Evolutionary conservation across 2,329 filamentous ascomycete species (phyloP).

Genomic region (Diaporthe eres): DNA sequence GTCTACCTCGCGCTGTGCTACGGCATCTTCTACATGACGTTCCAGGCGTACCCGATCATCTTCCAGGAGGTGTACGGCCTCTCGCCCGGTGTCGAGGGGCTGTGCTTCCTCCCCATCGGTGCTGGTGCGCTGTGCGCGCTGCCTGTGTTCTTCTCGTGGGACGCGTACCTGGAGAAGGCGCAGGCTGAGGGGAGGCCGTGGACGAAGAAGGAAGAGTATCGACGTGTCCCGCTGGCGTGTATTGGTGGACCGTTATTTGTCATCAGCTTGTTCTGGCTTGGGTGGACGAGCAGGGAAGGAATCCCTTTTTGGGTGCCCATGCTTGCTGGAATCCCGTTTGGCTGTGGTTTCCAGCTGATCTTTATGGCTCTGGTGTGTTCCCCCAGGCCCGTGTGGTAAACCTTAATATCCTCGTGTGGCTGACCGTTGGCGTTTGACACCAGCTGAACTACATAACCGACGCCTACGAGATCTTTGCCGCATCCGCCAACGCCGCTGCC

Average conservation of each 20-base stretch:
- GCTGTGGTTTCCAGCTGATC: conserved; percentile 72
- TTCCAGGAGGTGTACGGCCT: conserved; percentile 76
- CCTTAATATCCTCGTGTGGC: not conserved
- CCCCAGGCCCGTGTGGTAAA: not conserved
- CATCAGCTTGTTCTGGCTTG: conserved; percentile 72
- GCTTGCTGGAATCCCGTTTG: conserved; percentile 73
- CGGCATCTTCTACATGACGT: conserved; percentile 78
- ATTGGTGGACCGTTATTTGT: conserved; percentile 76
- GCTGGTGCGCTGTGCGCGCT: conserved; percentile 72
- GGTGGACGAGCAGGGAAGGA: conserved; percentile 65
- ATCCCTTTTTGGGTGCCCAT: conserved; percentile 70
- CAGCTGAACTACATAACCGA: conserved; percentile 72
- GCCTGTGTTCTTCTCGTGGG: conserved; percentile 75
- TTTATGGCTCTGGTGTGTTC: conserved; percentile 70
- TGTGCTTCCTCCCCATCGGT: conserved; percentile 79
- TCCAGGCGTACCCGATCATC: conserved; percentile 81
- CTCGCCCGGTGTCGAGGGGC: conserved; percentile 73
- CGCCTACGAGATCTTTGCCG: conserved; percentile 76
- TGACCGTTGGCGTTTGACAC: not conserved
- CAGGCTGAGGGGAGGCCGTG: conserved; percentile 66
- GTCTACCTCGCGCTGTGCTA: conserved; percentile 81
- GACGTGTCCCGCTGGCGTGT: conserved; percentile 79
- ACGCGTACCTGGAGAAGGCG: conserved; percentile 69
- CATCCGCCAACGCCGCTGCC: conserved; percentile 67
- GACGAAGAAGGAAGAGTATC: conserved; percentile 74